phyloP scores from a whole-genome alignment of 192 early-diverging fungal species.

The Borealophlyctis nickersoniae region DNA sequence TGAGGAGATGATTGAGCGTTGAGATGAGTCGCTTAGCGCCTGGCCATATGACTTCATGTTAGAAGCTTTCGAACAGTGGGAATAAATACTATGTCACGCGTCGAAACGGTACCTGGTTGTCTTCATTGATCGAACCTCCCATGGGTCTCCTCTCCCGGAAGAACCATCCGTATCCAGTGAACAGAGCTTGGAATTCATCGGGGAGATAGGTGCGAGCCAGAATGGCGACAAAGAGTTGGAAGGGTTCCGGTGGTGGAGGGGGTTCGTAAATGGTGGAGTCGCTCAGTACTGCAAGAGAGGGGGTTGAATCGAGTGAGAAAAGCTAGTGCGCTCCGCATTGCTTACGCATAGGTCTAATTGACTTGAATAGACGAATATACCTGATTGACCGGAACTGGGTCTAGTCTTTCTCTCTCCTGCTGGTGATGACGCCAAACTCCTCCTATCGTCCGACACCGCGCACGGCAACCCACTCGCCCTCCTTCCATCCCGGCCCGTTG shows the following conservation, averaged over 20 bases:
- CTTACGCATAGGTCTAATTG: too few relatives aligned
- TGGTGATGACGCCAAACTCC: neutral
- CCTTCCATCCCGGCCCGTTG: neutral
- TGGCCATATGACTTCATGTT: too few relatives aligned
- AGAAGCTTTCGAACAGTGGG: too few relatives aligned
- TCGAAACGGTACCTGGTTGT: too few relatives aligned
- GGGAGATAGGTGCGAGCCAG: constrained; percentile 19
- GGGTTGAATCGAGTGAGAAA: too few relatives aligned
- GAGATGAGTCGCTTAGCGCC: constrained; percentile 13
- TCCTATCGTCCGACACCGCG: too few relatives aligned
- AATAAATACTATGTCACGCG: too few relatives aligned
- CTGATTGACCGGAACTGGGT: constrained; percentile 13
- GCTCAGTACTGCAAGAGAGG: constrained; percentile 12
- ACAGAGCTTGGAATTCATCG: constrained; percentile 31
- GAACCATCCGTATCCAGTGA: constrained; percentile 27
- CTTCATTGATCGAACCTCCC: too few relatives aligned
- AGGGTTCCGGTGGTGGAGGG: constrained; percentile 26
- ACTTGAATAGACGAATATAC: constrained; percentile 1
- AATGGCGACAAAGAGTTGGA: constrained; percentile 33
- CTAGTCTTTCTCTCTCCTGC: too few relatives aligned
- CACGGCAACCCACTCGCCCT: too few relatives aligned
- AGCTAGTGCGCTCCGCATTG: too few relatives aligned
- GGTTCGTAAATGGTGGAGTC: constrained; percentile 6
- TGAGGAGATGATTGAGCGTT: neutral
- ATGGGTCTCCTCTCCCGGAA: constrained; percentile 22